Base-by-base conservation (phyloP, 345 rosid species). In the Arabidopsis suecica region DNA sequence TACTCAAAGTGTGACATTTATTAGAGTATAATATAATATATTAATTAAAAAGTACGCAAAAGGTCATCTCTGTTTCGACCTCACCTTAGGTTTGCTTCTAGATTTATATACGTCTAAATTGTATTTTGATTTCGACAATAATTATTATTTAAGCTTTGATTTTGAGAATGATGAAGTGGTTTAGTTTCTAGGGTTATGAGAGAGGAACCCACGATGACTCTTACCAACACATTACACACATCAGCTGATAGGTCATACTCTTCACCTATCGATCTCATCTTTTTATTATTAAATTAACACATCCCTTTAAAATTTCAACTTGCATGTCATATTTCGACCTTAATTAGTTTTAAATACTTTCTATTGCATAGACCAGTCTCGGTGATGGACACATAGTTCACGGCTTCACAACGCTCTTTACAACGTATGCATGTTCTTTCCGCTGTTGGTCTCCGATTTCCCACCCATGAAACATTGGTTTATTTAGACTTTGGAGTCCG, bases 131-230 rank as follows among this genome's bases (percentile, higher is more conserved):
- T 28, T 28, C 32, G 32, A 28, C 4, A 28, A 28, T 28, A 28
- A 28, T 28, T 1, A 28, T 28, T 28, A 28, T 3, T 28, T 3
- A 28, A 28, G 32, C 32, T 3, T 28, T 28, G 32, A 28, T 3
- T 28, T 28, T 3, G 32, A 28, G 32, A 28, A 28, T 28, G 32
- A 28, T 3, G 32, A 14, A 38, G 51, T 72, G 50, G 68, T n/a
- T 28, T 48, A 11, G 53, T 48, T 58, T 72, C 3, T 51, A 11
- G 38, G 51, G 34, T 64, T 28, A 3, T 28, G 42, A 61, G 53
- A 72, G 50, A 61, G 76, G 76, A 51, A 61, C 69, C 62, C 76
- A 72, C 76, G 76, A 72, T 53, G 37, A 61, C 63, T 34, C 12
- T 59, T 10, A 36, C 62, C 62, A 57, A 58, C 38, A 34, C 25